A percentile compares a stretch with the other conserved stretches of the same genome.
phyloP scores from a whole-genome alignment of 306 rosid species.

The Castanea crenata region DNA sequence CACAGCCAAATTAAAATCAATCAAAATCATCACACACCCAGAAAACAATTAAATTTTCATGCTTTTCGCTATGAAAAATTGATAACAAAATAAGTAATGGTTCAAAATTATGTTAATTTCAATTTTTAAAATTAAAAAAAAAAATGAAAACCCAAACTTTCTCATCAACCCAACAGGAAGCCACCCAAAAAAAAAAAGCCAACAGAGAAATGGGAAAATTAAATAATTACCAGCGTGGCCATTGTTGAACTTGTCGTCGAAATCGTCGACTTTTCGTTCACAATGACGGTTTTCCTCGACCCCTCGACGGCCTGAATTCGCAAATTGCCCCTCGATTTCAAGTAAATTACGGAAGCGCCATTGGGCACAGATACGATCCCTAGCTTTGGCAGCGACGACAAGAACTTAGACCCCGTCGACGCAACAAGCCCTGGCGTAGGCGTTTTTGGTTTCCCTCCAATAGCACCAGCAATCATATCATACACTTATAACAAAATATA shows the following conservation, averaged over 20 bases:
- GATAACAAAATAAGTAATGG: no score
- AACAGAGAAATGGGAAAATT: background rate
- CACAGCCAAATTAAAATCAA: background rate
- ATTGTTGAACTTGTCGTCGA: constrained; percentile 26
- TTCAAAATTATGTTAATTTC: no score
- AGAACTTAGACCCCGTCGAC: constrained; percentile 10
- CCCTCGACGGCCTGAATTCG: constrained; percentile 38
- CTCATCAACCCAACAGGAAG: background rate
- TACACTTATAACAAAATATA: background rate
- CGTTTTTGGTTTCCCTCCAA: constrained; percentile 22
- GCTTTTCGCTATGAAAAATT: no score
- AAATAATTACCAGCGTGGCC: constrained; percentile 41
- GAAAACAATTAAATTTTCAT: background rate
- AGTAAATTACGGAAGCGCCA: constrained; percentile 9
- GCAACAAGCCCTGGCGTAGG: constrained; percentile 14
- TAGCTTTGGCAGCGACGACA: constrained; percentile 9
- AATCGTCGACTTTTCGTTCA: constrained; percentile 25
- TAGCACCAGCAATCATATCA: constrained; percentile 41
- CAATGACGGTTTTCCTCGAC: constrained; percentile 24
- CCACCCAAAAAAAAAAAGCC: background rate
- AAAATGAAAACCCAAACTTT: background rate
- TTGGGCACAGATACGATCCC: constrained; percentile 20
- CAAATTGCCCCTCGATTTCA: constrained; percentile 32
- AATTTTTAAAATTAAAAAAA: background rate
- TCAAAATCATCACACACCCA: background rate